Conservation (phyloP, 1,284 basidiomycete genomes). For the Retiboletus fuscus region DNA sequence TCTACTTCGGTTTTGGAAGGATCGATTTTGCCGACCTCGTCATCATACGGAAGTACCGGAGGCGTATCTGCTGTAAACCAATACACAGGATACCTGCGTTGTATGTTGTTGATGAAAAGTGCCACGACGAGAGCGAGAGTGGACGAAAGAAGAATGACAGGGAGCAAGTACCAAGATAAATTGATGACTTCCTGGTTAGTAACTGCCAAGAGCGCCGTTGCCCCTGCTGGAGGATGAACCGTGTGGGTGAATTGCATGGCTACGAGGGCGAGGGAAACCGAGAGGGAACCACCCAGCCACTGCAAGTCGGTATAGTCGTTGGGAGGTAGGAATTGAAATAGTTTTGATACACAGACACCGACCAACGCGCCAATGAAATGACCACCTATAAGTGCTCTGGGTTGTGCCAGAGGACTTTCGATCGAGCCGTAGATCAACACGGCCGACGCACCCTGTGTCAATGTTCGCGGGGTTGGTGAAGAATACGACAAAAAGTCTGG, state of each 20-base stretch:
- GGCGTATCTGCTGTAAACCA: slow-evolving; percentile 53
- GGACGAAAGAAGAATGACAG: slow-evolving; percentile 66
- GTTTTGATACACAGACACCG: slow-evolving; percentile 67
- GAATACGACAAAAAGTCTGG: neutral
- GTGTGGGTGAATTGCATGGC: slow-evolving; percentile 62
- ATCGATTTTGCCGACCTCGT: neutral
- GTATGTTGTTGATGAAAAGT: slow-evolving; percentile 68
- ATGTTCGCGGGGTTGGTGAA: slow-evolving; percentile 59
- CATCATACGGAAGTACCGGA: neutral
- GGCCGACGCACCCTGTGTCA: slow-evolving; percentile 68
- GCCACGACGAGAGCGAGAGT: slow-evolving; percentile 64
- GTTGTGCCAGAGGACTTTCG: slow-evolving; percentile 71
- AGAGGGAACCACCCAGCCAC: slow-evolving; percentile 69
- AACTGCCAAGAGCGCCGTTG: slow-evolving; percentile 61
- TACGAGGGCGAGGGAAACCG: slow-evolving; percentile 64
- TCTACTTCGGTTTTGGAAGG: neutral
- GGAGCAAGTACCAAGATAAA: slow-evolving; percentile 73
- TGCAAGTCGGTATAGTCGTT: slow-evolving; percentile 58
- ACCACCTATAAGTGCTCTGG: slow-evolving; percentile 63
- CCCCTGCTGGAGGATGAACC: slow-evolving; percentile 72
- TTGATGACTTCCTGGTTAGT: slow-evolving; percentile 57
- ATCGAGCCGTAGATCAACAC: slow-evolving; percentile 70
- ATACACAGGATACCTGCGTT: slow-evolving; percentile 67
- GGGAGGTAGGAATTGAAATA: slow-evolving; percentile 61
- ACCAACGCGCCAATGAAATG: slow-evolving; percentile 40